A percentile compares a stretch with the other conserved stretches of the same genome.
Evolutionary conservation across 1,284 basidiomycete genomes (phyloP).

Genomic region (Sporisorium graminicola): DNA sequence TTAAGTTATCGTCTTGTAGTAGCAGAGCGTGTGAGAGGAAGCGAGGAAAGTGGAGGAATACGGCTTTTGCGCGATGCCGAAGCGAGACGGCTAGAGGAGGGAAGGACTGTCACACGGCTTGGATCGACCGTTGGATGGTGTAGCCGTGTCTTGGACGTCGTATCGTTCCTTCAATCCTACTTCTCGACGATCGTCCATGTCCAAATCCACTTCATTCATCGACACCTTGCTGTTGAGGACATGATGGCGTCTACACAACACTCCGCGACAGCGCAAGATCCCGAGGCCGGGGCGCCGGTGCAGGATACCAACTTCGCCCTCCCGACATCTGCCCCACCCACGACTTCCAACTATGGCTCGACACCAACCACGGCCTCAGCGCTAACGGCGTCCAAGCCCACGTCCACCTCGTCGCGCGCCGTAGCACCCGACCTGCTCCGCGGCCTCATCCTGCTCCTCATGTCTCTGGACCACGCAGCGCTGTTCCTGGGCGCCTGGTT

Average conservation of each 20-base stretch:
- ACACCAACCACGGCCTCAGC: background rate
- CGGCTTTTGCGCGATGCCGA: too few relatives aligned
- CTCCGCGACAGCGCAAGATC: background rate
- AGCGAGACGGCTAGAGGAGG: too few relatives aligned
- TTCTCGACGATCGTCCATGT: background rate
- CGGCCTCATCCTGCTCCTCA: constrained; percentile 54
- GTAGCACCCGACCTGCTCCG: constrained; percentile 58
- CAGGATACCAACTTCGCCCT: constrained; percentile 33
- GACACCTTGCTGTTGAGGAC: too few relatives aligned
- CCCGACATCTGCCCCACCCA: too few relatives aligned
- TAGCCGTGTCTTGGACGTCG: too few relatives aligned
- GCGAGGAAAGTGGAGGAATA: too few relatives aligned
- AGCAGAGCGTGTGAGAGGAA: too few relatives aligned
- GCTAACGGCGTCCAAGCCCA: constrained; percentile 12
- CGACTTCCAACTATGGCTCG: constrained; percentile 10
- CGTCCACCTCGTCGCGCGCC: constrained; percentile 25
- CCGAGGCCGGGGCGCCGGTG: constrained; percentile 2
- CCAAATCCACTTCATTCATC: background rate
- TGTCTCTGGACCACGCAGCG: constrained; percentile 56
- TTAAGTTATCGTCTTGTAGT: too few relatives aligned
- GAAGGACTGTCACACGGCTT: too few relatives aligned
- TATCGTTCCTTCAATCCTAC: too few relatives aligned
- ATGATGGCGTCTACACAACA: background rate
- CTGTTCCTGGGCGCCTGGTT: constrained; percentile 50
- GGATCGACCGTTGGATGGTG: too few relatives aligned